A percentile compares a stretch with the other conserved stretches of the same genome.
These are phyloP conservation scores for Boletus semigastroideus DNA, from an alignment of 1,284 basidiomycete species.

Conservation along the genomic window DNA sequence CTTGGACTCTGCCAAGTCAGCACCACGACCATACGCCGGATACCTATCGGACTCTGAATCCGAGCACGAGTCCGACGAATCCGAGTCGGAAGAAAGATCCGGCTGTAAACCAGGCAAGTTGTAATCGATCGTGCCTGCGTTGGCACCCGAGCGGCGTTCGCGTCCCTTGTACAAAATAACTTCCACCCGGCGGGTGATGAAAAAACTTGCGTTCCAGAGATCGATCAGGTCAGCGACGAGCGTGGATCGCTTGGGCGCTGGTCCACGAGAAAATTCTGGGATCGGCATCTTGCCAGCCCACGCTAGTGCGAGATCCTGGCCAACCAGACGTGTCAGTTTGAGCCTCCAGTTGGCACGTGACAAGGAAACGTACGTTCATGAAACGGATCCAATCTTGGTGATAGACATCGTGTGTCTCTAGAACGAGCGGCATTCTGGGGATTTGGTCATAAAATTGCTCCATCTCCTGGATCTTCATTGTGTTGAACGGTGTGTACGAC, in stretches of 20 bases:
- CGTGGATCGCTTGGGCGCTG: conserved; percentile 53
- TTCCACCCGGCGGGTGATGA: conserved; percentile 67
- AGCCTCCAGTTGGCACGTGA: background rate
- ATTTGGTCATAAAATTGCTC: conserved; percentile 63
- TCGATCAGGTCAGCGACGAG: conserved; percentile 69
- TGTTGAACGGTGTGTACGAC: conserved; percentile 66
- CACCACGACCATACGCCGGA: conserved; percentile 38
- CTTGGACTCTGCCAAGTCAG: conserved; percentile 47
- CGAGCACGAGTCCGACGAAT: conserved; percentile 37
- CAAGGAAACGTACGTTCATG: conserved; percentile 53
- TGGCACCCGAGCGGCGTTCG: conserved; percentile 66
- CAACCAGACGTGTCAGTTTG: conserved; percentile 3
- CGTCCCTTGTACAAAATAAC: conserved; percentile 73
- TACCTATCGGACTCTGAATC: conserved; percentile 44
- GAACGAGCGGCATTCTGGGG: conserved; percentile 67
- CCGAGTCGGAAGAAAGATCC: conserved; percentile 39
- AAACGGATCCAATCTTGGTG: conserved; percentile 75
- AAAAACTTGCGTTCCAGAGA: conserved; percentile 76
- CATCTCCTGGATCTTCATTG: conserved; percentile 71
- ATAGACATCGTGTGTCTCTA: conserved; percentile 75
- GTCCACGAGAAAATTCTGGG: conserved; percentile 46
- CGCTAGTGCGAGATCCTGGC: conserved; percentile 64
- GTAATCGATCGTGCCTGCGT: conserved; percentile 52
- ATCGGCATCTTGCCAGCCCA: conserved; percentile 74
- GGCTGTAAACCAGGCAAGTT: conserved; percentile 50